Conservation (phyloP, 1,284 basidiomycete genomes). For the Irpex sp. region DNA sequence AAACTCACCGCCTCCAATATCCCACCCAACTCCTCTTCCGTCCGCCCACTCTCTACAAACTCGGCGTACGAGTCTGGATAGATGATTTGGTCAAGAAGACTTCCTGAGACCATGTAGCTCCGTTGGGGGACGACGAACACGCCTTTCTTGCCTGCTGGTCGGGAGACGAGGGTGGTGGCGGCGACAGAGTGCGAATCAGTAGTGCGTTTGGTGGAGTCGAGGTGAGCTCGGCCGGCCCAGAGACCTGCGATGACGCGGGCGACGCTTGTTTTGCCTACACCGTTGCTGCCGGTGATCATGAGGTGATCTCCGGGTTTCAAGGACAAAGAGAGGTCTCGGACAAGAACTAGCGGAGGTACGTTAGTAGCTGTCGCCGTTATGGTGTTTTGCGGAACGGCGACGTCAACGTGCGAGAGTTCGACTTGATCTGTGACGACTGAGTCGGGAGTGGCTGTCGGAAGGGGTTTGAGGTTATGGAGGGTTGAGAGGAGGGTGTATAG, state of each 20-base stretch:
- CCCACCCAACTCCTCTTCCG: slow-evolving; percentile 66
- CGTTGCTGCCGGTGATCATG: slow-evolving; percentile 92
- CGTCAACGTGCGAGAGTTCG: slow-evolving; percentile 59
- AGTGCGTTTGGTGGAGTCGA: neutral
- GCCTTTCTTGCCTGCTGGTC: slow-evolving; percentile 44
- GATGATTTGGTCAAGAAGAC: slow-evolving; percentile 82
- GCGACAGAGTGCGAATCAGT: neutral
- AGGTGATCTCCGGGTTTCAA: slow-evolving; percentile 83
- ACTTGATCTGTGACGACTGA: slow-evolving; percentile 24
- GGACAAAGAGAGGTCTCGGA: slow-evolving; percentile 70
- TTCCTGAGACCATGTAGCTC: slow-evolving; percentile 87
- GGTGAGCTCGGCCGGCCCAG: slow-evolving; percentile 51
- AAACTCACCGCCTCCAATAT: slow-evolving; percentile 83
- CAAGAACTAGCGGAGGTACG: slow-evolving; percentile 41
- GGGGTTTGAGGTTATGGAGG: slow-evolving; percentile 66
- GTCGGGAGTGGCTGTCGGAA: slow-evolving; percentile 30
- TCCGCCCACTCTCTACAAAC: slow-evolving; percentile 60
- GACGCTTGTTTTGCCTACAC: slow-evolving; percentile 92
- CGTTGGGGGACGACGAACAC: slow-evolving; percentile 92
- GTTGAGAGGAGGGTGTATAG: slow-evolving; percentile 88
- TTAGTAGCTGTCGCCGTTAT: slow-evolving; percentile 5
- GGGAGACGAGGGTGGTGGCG: slow-evolving; percentile 18
- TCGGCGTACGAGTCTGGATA: slow-evolving; percentile 85
- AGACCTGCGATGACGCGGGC: slow-evolving; percentile 88
- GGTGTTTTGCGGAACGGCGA: slow-evolving; percentile 70